These are phyloP conservation scores for Xylariaceae sp. DNA, from an alignment of 2,329 filamentous ascomycete species.

Conservation along the genomic window DNA sequence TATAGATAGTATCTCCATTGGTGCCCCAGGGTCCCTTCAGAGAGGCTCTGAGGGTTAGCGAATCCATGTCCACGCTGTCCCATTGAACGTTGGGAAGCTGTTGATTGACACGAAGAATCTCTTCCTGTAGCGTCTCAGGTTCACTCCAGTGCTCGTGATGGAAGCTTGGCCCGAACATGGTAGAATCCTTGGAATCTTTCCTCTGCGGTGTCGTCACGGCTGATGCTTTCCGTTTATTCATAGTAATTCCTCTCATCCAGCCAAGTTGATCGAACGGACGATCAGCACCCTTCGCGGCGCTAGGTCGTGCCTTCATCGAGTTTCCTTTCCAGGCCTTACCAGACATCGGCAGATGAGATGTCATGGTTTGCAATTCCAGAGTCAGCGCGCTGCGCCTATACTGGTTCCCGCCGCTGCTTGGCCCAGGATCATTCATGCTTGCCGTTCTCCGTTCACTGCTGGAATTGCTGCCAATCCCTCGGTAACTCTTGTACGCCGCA, in stretches of 20 bases:
- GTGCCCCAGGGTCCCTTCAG: conserved; percentile 60
- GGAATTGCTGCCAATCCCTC: conserved; percentile 59
- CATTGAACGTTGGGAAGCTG: conserved; percentile 60
- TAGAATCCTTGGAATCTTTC: conserved; percentile 48
- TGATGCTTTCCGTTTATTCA: conserved; percentile 50
- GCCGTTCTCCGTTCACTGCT: conserved; percentile 53
- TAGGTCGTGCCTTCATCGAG: conserved; percentile 53
- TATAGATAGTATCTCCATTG: conserved; percentile 52
- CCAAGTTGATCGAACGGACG: conserved; percentile 55
- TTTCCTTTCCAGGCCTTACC: conserved; percentile 46
- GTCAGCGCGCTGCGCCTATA: conserved; percentile 42
- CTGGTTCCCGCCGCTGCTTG: conserved; percentile 39
- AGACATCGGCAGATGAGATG: conserved; percentile 34
- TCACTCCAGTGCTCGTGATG: conserved; percentile 55
- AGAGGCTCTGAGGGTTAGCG: conserved; percentile 53
- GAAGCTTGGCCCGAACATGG: conserved; percentile 46
- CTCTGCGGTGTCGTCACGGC: conserved; percentile 41
- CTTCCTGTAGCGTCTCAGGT: conserved; percentile 58
- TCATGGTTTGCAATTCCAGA: conserved; percentile 42
- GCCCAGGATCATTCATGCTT: conserved; percentile 57
- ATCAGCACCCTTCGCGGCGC: conserved; percentile 39
- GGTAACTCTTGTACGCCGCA: conserved; percentile 79
- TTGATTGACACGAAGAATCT: conserved; percentile 56
- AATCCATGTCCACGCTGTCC: conserved; percentile 61
- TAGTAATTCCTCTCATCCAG: conserved; percentile 65